phyloP scores from a whole-genome alignment of 768 basidiomycete genomes.

The Leucosporidium creatinivorum region DNA sequence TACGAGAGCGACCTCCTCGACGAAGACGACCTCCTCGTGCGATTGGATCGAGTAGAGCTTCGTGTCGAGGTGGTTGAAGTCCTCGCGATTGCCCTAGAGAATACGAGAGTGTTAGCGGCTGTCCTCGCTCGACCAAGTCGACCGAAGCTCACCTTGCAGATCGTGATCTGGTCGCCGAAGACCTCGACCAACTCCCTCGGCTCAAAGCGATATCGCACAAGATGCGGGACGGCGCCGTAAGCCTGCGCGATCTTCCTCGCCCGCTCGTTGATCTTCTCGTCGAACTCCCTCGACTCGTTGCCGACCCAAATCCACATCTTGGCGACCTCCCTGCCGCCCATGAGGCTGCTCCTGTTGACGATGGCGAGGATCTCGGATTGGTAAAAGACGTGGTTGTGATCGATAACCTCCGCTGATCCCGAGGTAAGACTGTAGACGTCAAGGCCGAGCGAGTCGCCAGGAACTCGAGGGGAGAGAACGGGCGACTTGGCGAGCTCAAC shows the following conservation, averaged over 20 bases:
- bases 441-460: slow-evolving; percentile 12
- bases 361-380: slow-evolving; percentile 20
- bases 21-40: slow-evolving; percentile 5
- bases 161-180: slow-evolving; percentile 22
- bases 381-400: slow-evolving; percentile 20
- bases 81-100: slow-evolving; percentile 12
- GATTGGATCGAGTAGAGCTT: slow-evolving; percentile 7
- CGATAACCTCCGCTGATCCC: slow-evolving; percentile 18
- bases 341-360: slow-evolving; percentile 9
- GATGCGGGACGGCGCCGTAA: no score
- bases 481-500: not conserved
- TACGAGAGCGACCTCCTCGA: slow-evolving; percentile 22
- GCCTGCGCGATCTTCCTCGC: not conserved
- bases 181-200: slow-evolving; percentile 14
- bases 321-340: not conserved
- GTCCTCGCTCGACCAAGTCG: no score
- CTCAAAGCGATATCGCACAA: slow-evolving; percentile 3
- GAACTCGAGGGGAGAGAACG: not conserved
- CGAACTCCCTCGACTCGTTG: no score
- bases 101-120: no score
- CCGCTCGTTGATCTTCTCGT: no score
- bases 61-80: slow-evolving; percentile 21
- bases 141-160: slow-evolving; percentile 15
- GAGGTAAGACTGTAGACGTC: slow-evolving; percentile 27
- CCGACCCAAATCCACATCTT: not conserved